Base-by-base conservation (phyloP, 225 moss, liverwort and hornwort genomes). In the Neckera pumila region DNA sequence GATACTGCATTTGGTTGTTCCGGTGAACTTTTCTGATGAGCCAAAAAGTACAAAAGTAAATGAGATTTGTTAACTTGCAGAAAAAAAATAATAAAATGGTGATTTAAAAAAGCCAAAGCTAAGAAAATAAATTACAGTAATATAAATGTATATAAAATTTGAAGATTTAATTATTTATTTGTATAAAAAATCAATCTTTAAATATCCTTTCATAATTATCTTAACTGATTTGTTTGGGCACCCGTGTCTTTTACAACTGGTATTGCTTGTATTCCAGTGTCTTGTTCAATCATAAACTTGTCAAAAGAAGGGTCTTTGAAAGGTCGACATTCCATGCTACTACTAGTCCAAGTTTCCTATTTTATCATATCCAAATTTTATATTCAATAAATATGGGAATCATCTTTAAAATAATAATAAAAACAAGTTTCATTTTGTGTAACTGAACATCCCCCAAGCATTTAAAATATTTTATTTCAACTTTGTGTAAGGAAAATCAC, bases 301-400 rank as follows among this genome's bases (percentile, higher is more conserved):
- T 97, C 95, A 87, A 97, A 97, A 23, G 96, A 94, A 38, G 96
- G 95, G 57, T 98, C 97, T 86, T 95, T 96, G 63, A 93, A 96
- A 51, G 98, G 96, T 47, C 96, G 90, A 88, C 96, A 97, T 88
- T 98, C 98, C 97, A 97, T 98, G 83, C 93, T 92, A 82, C 96
- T 96, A 86, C 97, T 97, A 69, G 94, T 97, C 98, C 97, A 98
- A 23, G 94, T 95, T 93, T 98, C 98, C 97, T 98, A 77, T 58
- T 54, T 34, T 2, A 78, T 17, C 62, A 86, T 33, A 84, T 45
- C 6, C 7, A 21, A 9, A 19, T 6, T 15, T 34, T 13, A 3
- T 34, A 34, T 28, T 70, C 20, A 45, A 3, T 31, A 54, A 23
- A 31, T 1, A 54, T 17, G 7, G 3, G 33, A 57, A 17, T 25